Percentiles rank a stretch among this genome's conserved stretches.
phyloP scores from a whole-genome alignment of 176 grass and related monocot species.

The Chrysopogon serrulatus region DNA sequence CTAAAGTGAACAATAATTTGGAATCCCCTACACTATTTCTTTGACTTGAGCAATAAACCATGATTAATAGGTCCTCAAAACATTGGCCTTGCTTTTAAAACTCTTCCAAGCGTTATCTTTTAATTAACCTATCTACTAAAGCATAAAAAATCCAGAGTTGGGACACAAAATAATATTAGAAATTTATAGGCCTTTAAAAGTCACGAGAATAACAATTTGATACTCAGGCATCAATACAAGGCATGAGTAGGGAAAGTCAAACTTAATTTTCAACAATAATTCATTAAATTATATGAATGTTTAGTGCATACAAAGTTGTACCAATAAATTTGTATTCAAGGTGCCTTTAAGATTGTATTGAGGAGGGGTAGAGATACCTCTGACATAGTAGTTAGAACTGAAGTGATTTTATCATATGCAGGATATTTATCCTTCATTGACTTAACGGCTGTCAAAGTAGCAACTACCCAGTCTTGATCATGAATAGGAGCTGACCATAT shows the following conservation, averaged over 20 bases:
- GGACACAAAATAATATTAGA: too few species aligned
- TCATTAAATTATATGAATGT: too few species aligned
- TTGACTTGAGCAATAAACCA: background rate
- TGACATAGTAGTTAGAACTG: conserved; percentile 71
- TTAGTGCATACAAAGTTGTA: too few species aligned
- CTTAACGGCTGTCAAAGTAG: conserved; percentile 59
- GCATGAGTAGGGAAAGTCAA: too few species aligned
- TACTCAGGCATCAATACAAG: too few species aligned
- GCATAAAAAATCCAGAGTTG: background rate
- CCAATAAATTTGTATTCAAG: too few species aligned
- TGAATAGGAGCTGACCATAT: too few species aligned
- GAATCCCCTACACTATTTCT: background rate
- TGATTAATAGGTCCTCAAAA: background rate
- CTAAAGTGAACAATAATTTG: too few species aligned
- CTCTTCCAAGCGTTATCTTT: background rate
- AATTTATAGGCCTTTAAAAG: too few species aligned
- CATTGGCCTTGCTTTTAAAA: background rate
- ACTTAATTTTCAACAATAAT: too few species aligned
- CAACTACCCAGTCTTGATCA: conserved; percentile 79
- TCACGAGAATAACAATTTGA: too few species aligned
- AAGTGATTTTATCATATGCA: conserved; percentile 75
- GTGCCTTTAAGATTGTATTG: too few species aligned
- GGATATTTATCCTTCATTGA: conserved; percentile 73
- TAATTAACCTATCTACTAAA: background rate
- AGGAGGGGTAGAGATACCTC: conserved; percentile 64